Base-by-base conservation (phyloP, 139 green algal species). In the Coelastrella sp. region DNA sequence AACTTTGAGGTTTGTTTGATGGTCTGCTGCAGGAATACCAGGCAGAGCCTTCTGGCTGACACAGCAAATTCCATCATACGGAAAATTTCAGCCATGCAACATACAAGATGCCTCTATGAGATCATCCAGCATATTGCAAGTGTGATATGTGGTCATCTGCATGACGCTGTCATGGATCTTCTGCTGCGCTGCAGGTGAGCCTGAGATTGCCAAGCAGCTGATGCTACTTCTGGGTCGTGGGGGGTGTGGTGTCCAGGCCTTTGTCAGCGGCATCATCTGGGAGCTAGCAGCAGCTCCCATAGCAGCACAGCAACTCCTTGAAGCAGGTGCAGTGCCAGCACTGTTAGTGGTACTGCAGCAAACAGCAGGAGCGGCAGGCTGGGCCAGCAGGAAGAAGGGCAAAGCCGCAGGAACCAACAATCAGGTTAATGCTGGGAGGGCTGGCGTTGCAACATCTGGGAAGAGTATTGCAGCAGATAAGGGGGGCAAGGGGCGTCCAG, bases 211-310 rank as follows among this genome's bases (percentile, higher is more conserved):
- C 3, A n/a, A 6, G 32, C 51, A 57, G 34, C 75, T 82, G 75
- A 51, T 71, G 75, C 53, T 59, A 53, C 53, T 82, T 35, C 75
- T 69, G 35, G 4, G 9, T 8, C 53, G 35, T 41, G 40, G 41
- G 13, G 35, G 75, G 5, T 11, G 21, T 27, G 43, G 27, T 35
- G 59, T 83, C 8, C 57, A 66, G 2, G 90, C 90, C n/a, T 93
- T 83, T 41, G 41, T 93, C 3, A 72, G 62, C 6, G 90, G 90
- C 53, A 87, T 90, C 13, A 30, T 90, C 57, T 93, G 90, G 90
- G 88, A 93, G 77, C 45, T 90, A 17, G 84, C 83, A 6, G 81
- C 86, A 45, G 86, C 90, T 21, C 35, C 59, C 3, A 27, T 53
- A 27, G 69, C 89, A 23, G 86, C 86, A 41, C 53, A 68, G 59